Percentiles rank a stretch among this genome's conserved stretches.
phyloP scores from a whole-genome alignment of 768 basidiomycete genomes.

The Heimioporus sp. region DNA sequence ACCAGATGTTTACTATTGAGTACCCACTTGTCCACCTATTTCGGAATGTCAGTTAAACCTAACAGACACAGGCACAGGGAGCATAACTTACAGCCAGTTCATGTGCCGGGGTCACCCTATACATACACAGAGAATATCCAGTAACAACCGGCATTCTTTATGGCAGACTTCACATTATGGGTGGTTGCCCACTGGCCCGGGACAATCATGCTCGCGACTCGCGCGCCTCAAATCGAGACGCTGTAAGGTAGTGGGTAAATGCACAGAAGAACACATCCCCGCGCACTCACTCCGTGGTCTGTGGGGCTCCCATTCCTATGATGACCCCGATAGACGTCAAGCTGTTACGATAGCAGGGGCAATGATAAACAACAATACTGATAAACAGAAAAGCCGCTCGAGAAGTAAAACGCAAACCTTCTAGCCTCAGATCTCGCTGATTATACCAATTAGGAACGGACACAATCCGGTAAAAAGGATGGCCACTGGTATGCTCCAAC shows the following conservation, averaged over 20 bases:
- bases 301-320: constrained; percentile 66
- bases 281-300: constrained; percentile 52
- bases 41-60: not conserved
- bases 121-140: not conserved
- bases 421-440: constrained; percentile 74
- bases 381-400: constrained; percentile 20
- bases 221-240: too few species aligned
- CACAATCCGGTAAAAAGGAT: constrained; percentile 68
- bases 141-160: too few species aligned
- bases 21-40: constrained; percentile 42
- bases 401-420: constrained; percentile 41
- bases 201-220: too few species aligned
- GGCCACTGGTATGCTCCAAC: constrained; percentile 67
- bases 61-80: not conserved
- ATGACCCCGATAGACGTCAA: constrained; percentile 57
- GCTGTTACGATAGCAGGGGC: too few species aligned
- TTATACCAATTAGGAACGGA: constrained; percentile 65
- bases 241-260: too few species aligned
- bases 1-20: not conserved
- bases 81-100: constrained; percentile 38
- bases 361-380: constrained; percentile 50
- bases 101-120: constrained; percentile 35
- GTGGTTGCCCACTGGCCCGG: too few species aligned
- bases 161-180: too few species aligned
- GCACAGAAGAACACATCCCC: constrained; percentile 6